Percentiles rank a stretch among this genome's conserved stretches.
Conservation (phyloP, 306 rosid species). For the Vachellia pachyceras region DNA sequence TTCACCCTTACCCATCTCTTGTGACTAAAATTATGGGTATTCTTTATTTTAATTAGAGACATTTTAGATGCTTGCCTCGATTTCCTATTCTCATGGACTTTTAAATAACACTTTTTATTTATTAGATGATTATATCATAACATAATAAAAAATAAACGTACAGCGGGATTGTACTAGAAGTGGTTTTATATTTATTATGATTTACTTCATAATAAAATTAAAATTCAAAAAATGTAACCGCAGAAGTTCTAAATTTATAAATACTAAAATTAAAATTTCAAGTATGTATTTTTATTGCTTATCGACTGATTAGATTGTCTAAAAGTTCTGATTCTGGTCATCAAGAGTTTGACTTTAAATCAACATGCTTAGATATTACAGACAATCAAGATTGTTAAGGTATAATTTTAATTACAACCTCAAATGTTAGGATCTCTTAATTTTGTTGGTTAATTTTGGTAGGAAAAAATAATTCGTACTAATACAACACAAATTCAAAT, state of each 20-base stretch:
- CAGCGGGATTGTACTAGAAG: too few species aligned
- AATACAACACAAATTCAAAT: not conserved
- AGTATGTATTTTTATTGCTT: not conserved
- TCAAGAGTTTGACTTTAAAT: too few species aligned
- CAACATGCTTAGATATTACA: too few species aligned
- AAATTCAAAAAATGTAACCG: not conserved
- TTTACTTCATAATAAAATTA: too few species aligned
- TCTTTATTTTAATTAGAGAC: not conserved
- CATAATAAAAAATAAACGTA: too few species aligned
- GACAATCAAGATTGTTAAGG: not conserved
- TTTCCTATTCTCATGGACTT: not conserved
- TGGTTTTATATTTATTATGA: not conserved
- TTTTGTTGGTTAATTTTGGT: not conserved
- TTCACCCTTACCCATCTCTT: constrained; percentile 42
- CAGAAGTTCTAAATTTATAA: not conserved
- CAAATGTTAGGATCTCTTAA: not conserved
- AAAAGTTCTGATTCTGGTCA: not conserved
- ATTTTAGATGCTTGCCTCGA: not conserved
- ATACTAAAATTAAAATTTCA: too few species aligned
- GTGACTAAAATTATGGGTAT: not conserved
- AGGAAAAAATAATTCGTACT: not conserved
- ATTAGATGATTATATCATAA: too few species aligned
- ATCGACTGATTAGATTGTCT: not conserved
- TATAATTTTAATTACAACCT: not conserved
- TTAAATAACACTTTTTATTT: not conserved